Conservation (phyloP, 1,284 basidiomycete genomes). For the Wolfiporia cocos region DNA sequence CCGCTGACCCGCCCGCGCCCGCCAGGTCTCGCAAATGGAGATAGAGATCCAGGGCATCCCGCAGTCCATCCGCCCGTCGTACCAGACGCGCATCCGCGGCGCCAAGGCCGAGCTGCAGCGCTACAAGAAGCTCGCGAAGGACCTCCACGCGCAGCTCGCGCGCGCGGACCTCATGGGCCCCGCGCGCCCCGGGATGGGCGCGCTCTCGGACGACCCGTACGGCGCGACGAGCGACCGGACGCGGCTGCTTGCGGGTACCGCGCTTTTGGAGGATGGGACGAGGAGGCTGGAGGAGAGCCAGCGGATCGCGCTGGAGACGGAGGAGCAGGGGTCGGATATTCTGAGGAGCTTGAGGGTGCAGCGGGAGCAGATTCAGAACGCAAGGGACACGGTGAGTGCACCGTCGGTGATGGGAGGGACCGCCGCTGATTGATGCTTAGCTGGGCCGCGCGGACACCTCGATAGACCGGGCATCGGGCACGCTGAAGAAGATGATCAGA, state of each 20-base stretch:
- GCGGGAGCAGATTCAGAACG: conserved; percentile 93
- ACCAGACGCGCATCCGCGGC: conserved; percentile 65
- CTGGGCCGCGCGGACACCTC: conserved; percentile 64
- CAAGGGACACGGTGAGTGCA: conserved; percentile 71
- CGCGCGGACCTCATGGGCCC: conserved; percentile 55
- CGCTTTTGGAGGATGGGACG: conserved; percentile 72
- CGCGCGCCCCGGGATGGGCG: conserved; percentile 31
- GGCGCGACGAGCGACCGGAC: conserved; percentile 59
- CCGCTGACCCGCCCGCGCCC: no score
- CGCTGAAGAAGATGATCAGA: conserved; percentile 73
- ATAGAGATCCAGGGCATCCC: conserved; percentile 98
- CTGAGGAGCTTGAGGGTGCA: conserved; percentile 81
- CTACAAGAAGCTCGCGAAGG: conserved; percentile 76
- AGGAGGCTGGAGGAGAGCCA: conserved; percentile 87
- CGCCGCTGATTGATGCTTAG: conserved; percentile 27
- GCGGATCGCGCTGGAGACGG: conserved; percentile 92
- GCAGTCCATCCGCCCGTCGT: conserved; percentile 71
- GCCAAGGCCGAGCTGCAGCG: conserved; percentile 69
- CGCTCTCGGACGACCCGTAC: conserved; percentile 78
- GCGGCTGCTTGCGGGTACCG: conserved; percentile 72
- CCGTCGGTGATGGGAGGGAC: background rate
- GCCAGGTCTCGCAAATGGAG: conserved; percentile 96
- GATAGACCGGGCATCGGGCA: conserved; percentile 69
- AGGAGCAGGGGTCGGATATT: conserved; percentile 93
- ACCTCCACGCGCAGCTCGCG: conserved; percentile 50